Conservation (phyloP, 495 filamentous ascomycete species). For the Penicillium antarcticum region DNA sequence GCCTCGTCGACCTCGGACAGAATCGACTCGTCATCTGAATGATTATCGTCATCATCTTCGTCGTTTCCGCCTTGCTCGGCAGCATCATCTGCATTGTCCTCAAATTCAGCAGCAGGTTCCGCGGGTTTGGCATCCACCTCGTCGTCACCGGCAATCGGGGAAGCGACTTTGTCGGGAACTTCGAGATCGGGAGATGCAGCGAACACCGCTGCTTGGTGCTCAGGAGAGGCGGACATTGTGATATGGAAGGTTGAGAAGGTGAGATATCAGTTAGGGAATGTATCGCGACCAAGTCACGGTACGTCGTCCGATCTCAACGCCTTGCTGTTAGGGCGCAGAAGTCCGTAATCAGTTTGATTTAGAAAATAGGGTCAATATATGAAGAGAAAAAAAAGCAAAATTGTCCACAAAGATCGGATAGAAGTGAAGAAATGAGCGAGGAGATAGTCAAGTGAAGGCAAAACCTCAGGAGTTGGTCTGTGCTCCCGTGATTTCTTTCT, state of each 20-base stretch:
- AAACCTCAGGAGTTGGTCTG: constrained; percentile 21
- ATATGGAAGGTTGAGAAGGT: background rate
- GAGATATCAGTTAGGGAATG: background rate
- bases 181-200: constrained; percentile 19
- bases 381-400: background rate
- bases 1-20: constrained; percentile 95
- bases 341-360: background rate
- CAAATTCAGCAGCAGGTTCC: constrained; percentile 12
- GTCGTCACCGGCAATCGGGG: constrained; percentile 25
- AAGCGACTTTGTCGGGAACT: constrained; percentile 21
- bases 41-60: constrained; percentile 32
- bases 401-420: background rate
- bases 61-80: constrained; percentile 13
- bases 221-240: constrained; percentile 43
- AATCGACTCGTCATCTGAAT: constrained; percentile 79
- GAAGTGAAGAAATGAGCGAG: constrained; percentile 9
- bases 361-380: background rate
- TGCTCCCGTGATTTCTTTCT: constrained; percentile 34
- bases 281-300: constrained; percentile 14
- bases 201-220: constrained; percentile 24
- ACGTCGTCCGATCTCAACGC: constrained; percentile 12
- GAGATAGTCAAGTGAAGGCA: constrained; percentile 8
- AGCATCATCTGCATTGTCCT: constrained; percentile 2
- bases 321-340: constrained; percentile 2
- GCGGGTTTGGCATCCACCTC: constrained; percentile 16